Percentiles rank a stretch among this genome's conserved stretches.
Evolutionary conservation across 1,139 yeast genomes (phyloP).

Genomic region (Pichia sp.): DNA sequence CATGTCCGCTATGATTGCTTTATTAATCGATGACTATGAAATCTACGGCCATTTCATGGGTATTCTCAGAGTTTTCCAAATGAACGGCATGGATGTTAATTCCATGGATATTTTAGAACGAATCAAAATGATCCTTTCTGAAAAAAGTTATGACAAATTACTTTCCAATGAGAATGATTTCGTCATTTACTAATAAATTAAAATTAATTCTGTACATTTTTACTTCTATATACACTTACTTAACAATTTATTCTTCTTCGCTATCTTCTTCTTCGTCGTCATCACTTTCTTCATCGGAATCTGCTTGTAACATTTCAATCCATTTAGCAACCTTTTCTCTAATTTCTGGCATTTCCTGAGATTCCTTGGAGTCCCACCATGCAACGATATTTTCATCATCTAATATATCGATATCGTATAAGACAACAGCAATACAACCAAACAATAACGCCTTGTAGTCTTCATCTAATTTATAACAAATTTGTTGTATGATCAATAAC

Average conservation of each 20-base stretch:
- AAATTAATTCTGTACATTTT: background rate
- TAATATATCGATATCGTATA: slow-evolving; percentile 78
- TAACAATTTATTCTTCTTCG: slow-evolving; percentile 6
- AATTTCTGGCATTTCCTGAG: slow-evolving; percentile 45
- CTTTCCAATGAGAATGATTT: slow-evolving; percentile 9
- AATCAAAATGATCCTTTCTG: slow-evolving; percentile 6
- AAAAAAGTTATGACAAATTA: slow-evolving; percentile 4
- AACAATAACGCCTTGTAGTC: slow-evolving; percentile 49
- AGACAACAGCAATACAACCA: slow-evolving; percentile 60
- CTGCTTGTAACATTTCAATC: slow-evolving; percentile 84
- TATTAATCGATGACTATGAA: slow-evolving; percentile 11
- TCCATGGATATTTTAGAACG: slow-evolving; percentile 12
- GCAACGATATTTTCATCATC: slow-evolving; percentile 75
- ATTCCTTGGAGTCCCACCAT: slow-evolving; percentile 74
- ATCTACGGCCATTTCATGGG: slow-evolving; percentile 12
- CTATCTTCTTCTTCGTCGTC: slow-evolving; percentile 13
- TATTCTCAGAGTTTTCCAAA: slow-evolving; percentile 7
- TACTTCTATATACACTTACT: background rate
- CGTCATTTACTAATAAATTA: slow-evolving; percentile 9
- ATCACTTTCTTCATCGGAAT: slow-evolving; percentile 45
- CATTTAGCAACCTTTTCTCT: slow-evolving; percentile 65
- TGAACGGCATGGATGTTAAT: slow-evolving; percentile 16
- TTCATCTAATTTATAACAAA: slow-evolving; percentile 38
- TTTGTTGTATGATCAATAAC: slow-evolving; percentile 54
- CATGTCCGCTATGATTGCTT: slow-evolving; percentile 12